Evolutionary conservation across 2,329 filamentous ascomycete genomes (phyloP).

Genomic region (Elsinoe australis): DNA sequence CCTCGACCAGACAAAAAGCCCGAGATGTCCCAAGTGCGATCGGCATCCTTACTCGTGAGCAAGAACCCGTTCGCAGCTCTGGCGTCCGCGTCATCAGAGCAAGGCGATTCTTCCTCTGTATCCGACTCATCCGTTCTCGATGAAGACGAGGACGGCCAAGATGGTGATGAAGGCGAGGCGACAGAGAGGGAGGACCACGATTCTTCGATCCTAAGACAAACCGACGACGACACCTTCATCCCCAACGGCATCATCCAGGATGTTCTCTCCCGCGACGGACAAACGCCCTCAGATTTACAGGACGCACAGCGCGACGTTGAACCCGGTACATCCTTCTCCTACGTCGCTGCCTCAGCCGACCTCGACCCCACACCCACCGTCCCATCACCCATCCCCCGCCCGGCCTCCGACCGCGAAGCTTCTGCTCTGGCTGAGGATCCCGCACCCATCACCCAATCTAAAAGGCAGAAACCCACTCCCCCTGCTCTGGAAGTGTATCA

Average conservation of each 20-base stretch:
- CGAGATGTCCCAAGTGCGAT: conserved; percentile 2
- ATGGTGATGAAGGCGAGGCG: not conserved
- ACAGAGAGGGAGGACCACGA: conserved; percentile 3
- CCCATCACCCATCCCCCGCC: too few species aligned
- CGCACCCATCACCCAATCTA: not conserved
- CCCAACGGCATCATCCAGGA: conserved; percentile 15
- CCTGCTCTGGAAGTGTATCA: conserved; percentile 9
- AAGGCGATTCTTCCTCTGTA: not conserved
- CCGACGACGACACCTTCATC: conserved; percentile 10
- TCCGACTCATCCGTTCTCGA: not conserved
- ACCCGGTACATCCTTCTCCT: conserved; percentile 5
- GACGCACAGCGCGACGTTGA: conserved; percentile 4
- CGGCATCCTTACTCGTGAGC: not conserved
- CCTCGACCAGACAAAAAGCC: not conserved
- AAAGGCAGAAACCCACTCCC: not conserved
- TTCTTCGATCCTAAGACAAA: not conserved
- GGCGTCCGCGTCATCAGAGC: not conserved
- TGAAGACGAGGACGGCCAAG: not conserved
- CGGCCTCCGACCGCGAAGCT: not conserved
- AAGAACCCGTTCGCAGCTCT: conserved; percentile 11
- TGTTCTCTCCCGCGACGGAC: not conserved
- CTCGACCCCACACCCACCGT: not conserved
- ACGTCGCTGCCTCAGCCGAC: not conserved
- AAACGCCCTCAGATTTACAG: not conserved
- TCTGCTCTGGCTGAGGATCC: not conserved